Conservation (phyloP, 768 basidiomycete species). For the Termitomyces titanicus region DNA sequence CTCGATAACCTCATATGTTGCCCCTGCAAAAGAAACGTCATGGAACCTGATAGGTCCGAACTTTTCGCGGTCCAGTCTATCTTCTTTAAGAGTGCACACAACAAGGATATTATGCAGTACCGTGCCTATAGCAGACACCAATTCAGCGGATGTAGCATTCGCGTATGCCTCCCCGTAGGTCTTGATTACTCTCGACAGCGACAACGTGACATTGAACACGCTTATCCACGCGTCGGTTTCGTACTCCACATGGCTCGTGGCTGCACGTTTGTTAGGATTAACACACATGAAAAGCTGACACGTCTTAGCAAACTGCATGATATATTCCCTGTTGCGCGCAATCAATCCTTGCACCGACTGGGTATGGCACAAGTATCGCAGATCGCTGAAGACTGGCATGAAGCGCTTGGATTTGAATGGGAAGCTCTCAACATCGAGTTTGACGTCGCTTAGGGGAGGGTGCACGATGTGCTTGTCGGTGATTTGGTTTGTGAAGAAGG, state of each 20-base stretch:
- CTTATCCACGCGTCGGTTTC: slow-evolving; percentile 97
- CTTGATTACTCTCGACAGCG: slow-evolving; percentile 84
- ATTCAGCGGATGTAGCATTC: slow-evolving; percentile 50
- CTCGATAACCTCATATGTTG: slow-evolving; percentile 57
- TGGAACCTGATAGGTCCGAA: slow-evolving; percentile 65
- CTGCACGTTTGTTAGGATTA: slow-evolving; percentile 85
- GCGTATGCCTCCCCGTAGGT: slow-evolving; percentile 83
- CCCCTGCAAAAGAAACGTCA: slow-evolving; percentile 59
- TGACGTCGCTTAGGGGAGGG: slow-evolving; percentile 25
- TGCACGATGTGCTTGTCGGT: slow-evolving; percentile 63
- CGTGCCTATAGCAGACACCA: slow-evolving; percentile 62
- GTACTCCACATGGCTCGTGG: slow-evolving; percentile 85
- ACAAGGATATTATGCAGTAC: slow-evolving; percentile 71
- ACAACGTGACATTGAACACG: slow-evolving; percentile 93
- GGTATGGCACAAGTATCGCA: slow-evolving; percentile 83
- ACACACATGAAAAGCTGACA: slow-evolving; percentile 92
- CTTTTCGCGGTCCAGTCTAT: slow-evolving; percentile 62
- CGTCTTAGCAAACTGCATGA: slow-evolving; percentile 69
- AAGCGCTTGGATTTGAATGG: slow-evolving; percentile 95
- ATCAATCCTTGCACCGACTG: slow-evolving; percentile 78
- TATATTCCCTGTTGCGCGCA: slow-evolving; percentile 60
- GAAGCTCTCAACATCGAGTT: slow-evolving; percentile 76
- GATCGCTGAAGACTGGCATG: slow-evolving; percentile 90
- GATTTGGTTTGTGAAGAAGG: slow-evolving; percentile 93
- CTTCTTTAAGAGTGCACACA: slow-evolving; percentile 65